phyloP scores from a whole-genome alignment of 108 stramenopile genomes.

The Parietichytrium sp. region DNA sequence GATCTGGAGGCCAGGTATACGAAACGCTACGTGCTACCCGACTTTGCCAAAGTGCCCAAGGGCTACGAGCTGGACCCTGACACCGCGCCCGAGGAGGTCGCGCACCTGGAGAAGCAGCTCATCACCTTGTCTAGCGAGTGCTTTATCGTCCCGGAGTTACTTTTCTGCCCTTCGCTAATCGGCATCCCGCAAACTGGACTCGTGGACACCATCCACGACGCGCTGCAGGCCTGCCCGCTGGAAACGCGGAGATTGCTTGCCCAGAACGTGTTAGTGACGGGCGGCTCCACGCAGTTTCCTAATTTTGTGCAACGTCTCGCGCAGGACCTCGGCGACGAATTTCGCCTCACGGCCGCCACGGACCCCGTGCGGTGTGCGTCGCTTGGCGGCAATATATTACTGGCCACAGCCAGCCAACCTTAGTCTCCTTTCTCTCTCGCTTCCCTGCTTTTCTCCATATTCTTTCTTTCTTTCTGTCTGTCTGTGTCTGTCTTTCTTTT shows the following conservation, averaged over 20 bases:
- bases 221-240: slow-evolving; percentile 41
- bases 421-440: too few species aligned
- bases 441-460: too few species aligned
- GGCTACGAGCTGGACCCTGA: slow-evolving; percentile 45
- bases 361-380: neutral
- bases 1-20: neutral
- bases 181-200: slow-evolving; percentile 59
- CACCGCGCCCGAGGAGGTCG: neutral
- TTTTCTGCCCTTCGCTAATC: slow-evolving; percentile 57
- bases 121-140: slow-evolving; percentile 49
- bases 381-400: too few species aligned
- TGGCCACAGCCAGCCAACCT: too few species aligned
- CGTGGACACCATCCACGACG: slow-evolving; percentile 46
- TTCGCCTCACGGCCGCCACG: neutral
- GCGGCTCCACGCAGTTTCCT: slow-evolving; percentile 58
- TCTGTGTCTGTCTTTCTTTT: too few species aligned
- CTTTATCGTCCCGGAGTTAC: slow-evolving; percentile 60
- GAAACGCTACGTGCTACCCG: slow-evolving; percentile 59
- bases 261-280: slow-evolving; percentile 54
- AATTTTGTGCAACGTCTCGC: slow-evolving; percentile 50
- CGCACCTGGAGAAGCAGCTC: neutral
- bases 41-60: slow-evolving; percentile 50
- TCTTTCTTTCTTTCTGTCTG: too few species aligned
- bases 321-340: slow-evolving; percentile 44
- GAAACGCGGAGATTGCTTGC: slow-evolving; percentile 39